Evolutionary conservation across 306 rosid species (phyloP), one percentile per base, ranked within the genome.

Genomic region (Cicer yamashitae): DNA sequence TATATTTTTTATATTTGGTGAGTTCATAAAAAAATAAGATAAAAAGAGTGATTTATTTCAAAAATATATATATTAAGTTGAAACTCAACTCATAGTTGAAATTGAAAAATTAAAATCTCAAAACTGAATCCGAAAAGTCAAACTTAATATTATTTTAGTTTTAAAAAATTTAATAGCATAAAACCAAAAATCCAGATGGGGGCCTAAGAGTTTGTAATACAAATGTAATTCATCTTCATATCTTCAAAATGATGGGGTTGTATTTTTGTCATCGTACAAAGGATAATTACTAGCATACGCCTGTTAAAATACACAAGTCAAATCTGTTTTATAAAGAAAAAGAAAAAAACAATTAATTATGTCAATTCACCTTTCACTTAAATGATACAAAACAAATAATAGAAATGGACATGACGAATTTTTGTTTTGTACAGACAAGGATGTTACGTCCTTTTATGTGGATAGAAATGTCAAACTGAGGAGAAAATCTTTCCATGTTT

Each of bases 391-490:
- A 67, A 34, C 12, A 59, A 56, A 50, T 7, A 3, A 47, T 59
- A 52, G 58, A 59, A 79, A 57, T 43, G 41, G 67, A 70, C 39
- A 18, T 17, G 73, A 61, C 77, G 40, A 37, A 25, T 25, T 81
- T 75, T 63, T 63, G 81, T 76, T 45, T 45, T 70, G 25, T 8
- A 17, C 22, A 44, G 69, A 76, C 48, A 70, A 45, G 30, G 80
- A 47, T 75, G 65, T 70, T 76, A 9, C 62, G 78, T 82, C 78
- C 17, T 40, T 65, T 61, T 56, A 4, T 40, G 65, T 34, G 68
- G 54, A 12, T 73, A 56, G 56, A 67, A 47, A 39, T 67, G 76
- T 73, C 83, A 67, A 74, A 74, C 39, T 38, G 20, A 0, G n/a
- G 69, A 73, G 63, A 53, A 79, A 70, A 58, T 68, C 15, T 57